phyloP scores from a whole-genome alignment of 2,329 filamentous ascomycete genomes.

The Alternaria incomplexa region DNA sequence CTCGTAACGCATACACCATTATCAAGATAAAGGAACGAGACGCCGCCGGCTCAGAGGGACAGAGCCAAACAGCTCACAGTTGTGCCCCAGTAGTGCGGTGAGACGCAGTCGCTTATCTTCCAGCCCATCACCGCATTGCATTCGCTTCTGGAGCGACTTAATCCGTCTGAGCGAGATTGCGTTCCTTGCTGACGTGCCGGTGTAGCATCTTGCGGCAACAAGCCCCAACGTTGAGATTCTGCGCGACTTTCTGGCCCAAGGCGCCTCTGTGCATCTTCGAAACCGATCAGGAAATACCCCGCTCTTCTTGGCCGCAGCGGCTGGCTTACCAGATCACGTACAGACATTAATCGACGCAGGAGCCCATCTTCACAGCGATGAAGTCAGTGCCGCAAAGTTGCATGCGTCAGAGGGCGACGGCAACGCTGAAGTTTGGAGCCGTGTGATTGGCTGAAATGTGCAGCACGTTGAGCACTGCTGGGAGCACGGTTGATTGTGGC shows the following conservation, averaged over 20 bases:
- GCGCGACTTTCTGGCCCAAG: conserved; percentile 61
- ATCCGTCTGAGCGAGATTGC: conserved; percentile 34
- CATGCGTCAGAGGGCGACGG: conserved; percentile 46
- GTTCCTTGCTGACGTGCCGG: conserved; percentile 37
- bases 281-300: conserved; percentile 65
- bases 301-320: conserved; percentile 65
- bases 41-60: conserved; percentile 32
- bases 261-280: conserved; percentile 65
- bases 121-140: conserved; percentile 18
- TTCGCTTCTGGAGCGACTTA: conserved; percentile 32
- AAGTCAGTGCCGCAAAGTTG: conserved; percentile 59
- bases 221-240: conserved; percentile 62
- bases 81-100: conserved; percentile 27
- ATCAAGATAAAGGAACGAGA: conserved; percentile 36
- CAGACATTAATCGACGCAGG: conserved; percentile 61
- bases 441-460: conserved; percentile 40
- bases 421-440: conserved; percentile 39
- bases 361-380: conserved; percentile 65
- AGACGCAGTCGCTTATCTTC: conserved; percentile 40
- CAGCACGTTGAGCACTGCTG: conserved; percentile 17
- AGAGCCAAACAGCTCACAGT: conserved; percentile 32
- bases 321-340: conserved; percentile 62
- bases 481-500: conserved; percentile 38
- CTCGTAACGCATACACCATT: conserved; percentile 25
- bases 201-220: conserved; percentile 63